A percentile compares a stretch with the other conserved stretches of the same genome.
Conservation (phyloP, 495 filamentous ascomycete genomes). For the Podospora sp. region DNA sequence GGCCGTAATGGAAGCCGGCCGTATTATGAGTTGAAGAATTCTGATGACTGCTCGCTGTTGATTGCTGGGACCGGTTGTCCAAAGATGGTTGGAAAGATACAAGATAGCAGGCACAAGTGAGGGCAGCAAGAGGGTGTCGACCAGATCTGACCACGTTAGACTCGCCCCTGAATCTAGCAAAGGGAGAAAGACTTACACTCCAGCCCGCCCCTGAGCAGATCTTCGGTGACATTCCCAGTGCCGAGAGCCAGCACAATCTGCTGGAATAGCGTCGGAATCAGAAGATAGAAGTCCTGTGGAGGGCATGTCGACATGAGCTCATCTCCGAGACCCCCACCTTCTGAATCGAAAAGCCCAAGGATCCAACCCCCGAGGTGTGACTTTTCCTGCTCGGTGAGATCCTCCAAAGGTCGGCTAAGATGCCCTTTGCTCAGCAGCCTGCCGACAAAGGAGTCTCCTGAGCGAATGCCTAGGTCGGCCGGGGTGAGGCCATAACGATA, state of each 20-base stretch:
- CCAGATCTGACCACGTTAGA: constrained; percentile 59
- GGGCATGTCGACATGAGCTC: constrained; percentile 90
- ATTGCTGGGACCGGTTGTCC: constrained; percentile 42
- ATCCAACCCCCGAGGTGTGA: constrained; percentile 84
- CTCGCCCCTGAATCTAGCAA: neutral
- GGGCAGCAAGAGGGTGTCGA: constrained; percentile 87
- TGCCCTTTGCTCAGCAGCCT: constrained; percentile 70
- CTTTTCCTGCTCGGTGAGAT: constrained; percentile 72
- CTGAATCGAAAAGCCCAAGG: constrained; percentile 79
- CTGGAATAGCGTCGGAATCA: constrained; percentile 86
- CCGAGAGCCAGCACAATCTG: constrained; percentile 80
- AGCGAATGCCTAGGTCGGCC: constrained; percentile 65
- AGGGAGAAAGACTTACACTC: constrained; percentile 64
- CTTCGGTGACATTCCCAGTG: constrained; percentile 69
- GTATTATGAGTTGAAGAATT: constrained; percentile 75
- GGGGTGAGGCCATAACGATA: constrained; percentile 77
- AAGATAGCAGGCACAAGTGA: constrained; percentile 79
- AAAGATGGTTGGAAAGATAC: constrained; percentile 82
- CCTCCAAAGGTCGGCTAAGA: constrained; percentile 61
- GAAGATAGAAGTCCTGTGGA: constrained; percentile 89
- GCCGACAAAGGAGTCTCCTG: constrained; percentile 72
- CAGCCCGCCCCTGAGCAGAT: constrained; percentile 82
- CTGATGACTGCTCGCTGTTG: constrained; percentile 67
- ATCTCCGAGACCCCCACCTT: constrained; percentile 72
- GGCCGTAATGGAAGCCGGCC: constrained; percentile 72